Percentiles rank a stretch among this genome's conserved stretches.
These are phyloP conservation scores for Chlorokybus atmophyticus DNA, from an alignment of 139 green algal genomes.

Conservation along the genomic window DNA sequence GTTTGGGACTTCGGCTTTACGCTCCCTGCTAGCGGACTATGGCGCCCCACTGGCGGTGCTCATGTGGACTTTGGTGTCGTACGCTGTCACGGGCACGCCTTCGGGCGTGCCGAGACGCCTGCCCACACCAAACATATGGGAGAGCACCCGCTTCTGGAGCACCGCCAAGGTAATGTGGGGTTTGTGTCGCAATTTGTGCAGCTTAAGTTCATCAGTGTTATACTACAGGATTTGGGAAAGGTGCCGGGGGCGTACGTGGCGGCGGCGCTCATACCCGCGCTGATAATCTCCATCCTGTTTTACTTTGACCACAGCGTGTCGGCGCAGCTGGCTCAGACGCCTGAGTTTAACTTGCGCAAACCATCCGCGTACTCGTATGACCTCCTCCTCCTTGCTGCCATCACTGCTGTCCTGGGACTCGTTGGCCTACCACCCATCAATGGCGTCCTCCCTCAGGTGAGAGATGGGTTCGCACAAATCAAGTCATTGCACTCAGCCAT, in stretches of 20 bases:
- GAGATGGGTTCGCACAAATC: no score
- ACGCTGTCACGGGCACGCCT: conserved; percentile 28
- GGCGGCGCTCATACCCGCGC: conserved; percentile 54
- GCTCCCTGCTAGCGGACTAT: conserved; percentile 68
- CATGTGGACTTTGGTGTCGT: conserved; percentile 46
- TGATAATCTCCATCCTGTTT: conserved; percentile 72
- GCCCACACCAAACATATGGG: conserved; percentile 52
- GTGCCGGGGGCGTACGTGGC: conserved; percentile 47
- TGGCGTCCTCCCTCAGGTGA: conserved; percentile 66
- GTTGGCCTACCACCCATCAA: conserved; percentile 74
- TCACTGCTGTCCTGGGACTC: conserved; percentile 53
- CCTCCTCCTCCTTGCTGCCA: conserved; percentile 53
- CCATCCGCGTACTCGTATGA: conserved; percentile 36
- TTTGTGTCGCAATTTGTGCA: background rate
- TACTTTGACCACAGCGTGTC: conserved; percentile 82
- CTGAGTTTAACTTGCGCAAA: conserved; percentile 42
- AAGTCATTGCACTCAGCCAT: no score
- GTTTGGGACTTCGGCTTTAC: conserved; percentile 25
- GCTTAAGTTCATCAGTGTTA: no score
- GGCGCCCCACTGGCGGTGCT: conserved; percentile 56
- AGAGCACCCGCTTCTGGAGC: conserved; percentile 25
- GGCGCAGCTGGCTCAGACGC: conserved; percentile 54
- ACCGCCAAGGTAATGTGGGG: conserved; percentile 27
- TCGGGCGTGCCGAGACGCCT: conserved; percentile 42
- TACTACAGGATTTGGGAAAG: conserved; percentile 33